Conservation (phyloP, 2,329 filamentous ascomycete genomes). For the Fusarium tricinctum region DNA sequence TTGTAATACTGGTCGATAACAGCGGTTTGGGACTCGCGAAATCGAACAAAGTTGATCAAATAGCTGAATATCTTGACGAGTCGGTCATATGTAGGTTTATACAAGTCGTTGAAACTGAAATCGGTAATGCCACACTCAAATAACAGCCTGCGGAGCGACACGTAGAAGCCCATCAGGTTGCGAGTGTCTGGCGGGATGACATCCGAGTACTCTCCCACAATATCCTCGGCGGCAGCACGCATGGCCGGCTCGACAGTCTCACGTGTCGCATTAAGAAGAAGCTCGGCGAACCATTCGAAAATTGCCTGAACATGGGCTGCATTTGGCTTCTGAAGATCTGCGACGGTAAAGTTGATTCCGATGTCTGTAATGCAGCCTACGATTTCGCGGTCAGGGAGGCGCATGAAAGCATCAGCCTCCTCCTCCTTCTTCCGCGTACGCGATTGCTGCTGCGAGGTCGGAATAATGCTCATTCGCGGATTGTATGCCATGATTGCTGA, state of each 20-base stretch:
- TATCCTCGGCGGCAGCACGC: constrained; percentile 89
- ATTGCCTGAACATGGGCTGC: constrained; percentile 96
- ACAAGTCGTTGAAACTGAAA: constrained; percentile 92
- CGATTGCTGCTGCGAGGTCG: constrained; percentile 63
- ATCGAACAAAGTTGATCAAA: constrained; percentile 98
- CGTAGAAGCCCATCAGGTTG: constrained; percentile 96
- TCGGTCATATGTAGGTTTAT: constrained; percentile 89
- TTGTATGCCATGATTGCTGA: constrained; percentile 68
- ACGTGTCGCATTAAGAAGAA: constrained; percentile 92
- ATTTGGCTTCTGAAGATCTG: constrained; percentile 94
- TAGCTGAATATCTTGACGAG: constrained; percentile 97
- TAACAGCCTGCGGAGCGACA: constrained; percentile 83
- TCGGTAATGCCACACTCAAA: constrained; percentile 92
- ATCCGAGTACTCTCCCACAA: constrained; percentile 87
- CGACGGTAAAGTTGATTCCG: constrained; percentile 86
- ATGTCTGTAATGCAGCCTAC: constrained; percentile 98
- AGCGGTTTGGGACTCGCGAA: constrained; percentile 90
- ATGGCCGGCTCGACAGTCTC: constrained; percentile 96
- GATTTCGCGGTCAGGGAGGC: constrained; percentile 80
- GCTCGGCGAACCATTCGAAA: constrained; percentile 96
- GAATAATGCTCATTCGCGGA: constrained; percentile 72
- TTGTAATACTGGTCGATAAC: constrained; percentile 96
- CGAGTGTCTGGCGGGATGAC: constrained; percentile 89
- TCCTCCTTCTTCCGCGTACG: constrained; percentile 71
- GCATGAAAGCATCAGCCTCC: constrained; percentile 71